A percentile compares a stretch with the other conserved stretches of the same genome.
Evolutionary conservation across 805 yeast genomes (phyloP).

Genomic region (Starmerella apicola): DNA sequence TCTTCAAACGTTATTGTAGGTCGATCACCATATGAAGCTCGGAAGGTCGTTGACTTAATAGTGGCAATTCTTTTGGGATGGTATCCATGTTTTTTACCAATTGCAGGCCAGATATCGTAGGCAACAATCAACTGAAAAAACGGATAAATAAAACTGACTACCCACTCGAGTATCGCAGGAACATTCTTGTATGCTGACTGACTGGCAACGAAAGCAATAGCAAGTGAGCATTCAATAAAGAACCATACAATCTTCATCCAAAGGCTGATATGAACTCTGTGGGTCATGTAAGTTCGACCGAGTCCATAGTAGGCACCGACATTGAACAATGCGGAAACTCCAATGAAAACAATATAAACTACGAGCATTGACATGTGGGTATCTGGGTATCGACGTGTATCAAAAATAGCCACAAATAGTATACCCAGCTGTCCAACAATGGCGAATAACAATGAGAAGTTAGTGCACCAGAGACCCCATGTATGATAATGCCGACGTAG

Average conservation of each 20-base stretch:
- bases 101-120: conserved; percentile 59
- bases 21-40: too few species aligned
- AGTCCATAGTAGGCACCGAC: conserved; percentile 36
- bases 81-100: conserved; percentile 28
- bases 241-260: conserved; percentile 54
- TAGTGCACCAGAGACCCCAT: conserved; percentile 33
- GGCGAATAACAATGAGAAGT: conserved; percentile 37
- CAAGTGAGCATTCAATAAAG: conserved; percentile 49
- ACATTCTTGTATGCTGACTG: conserved; percentile 33
- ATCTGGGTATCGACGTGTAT: conserved; percentile 42
- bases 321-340: conserved; percentile 38
- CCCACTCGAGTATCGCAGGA: conserved; percentile 70
- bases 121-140: conserved; percentile 49
- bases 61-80: conserved; percentile 13
- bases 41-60: too few species aligned
- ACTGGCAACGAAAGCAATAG: conserved; percentile 41
- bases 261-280: conserved; percentile 28
- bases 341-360: conserved; percentile 57
- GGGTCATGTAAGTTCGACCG: conserved; percentile 31
- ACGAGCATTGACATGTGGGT: conserved; percentile 56
- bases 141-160: conserved; percentile 76
- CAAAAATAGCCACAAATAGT: conserved; percentile 59
- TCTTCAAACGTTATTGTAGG: too few species aligned
- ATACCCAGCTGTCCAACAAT: conserved; percentile 59
- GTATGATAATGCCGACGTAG: conserved; percentile 40